Percentiles rank a stretch among this genome's conserved stretches.
Conservation (phyloP, 208 protist genomes). For the Acanthamoeba lenticulata region DNA sequence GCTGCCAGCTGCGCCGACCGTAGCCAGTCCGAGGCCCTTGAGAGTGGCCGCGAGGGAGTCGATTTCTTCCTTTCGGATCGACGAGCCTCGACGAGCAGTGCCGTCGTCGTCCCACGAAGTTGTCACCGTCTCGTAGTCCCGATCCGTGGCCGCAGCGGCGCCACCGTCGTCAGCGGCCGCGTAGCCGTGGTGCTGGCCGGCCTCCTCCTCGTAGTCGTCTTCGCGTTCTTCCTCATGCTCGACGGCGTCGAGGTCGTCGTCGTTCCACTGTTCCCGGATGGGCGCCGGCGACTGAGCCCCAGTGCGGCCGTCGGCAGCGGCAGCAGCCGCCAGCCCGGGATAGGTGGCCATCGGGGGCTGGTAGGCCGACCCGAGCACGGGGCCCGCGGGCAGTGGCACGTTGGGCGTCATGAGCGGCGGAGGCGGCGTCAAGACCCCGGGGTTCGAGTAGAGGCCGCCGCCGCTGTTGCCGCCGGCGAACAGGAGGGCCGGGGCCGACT, state of each 20-base stretch:
- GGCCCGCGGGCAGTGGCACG: too few species aligned
- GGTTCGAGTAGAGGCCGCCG: neutral
- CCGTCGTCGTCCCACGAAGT: neutral
- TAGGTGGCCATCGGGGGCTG: too few species aligned
- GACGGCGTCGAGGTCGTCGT: neutral
- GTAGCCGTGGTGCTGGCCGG: neutral
- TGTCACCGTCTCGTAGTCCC: neutral
- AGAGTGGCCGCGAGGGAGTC: constrained; percentile 13
- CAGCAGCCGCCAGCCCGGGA: neutral
- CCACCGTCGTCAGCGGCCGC: neutral
- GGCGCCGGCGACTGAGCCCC: neutral
- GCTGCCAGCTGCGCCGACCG: neutral
- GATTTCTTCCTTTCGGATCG: neutral
- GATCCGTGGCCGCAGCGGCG: neutral
- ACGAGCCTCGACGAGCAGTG: neutral
- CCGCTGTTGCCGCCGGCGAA: neutral
- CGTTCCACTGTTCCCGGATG: neutral
- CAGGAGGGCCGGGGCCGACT: neutral
- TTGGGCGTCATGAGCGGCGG: neutral
- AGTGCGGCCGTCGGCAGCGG: neutral
- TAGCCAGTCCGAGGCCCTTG: neutral
- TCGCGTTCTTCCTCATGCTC: neutral
- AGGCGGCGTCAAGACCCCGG: neutral
- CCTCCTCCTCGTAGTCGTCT: neutral
- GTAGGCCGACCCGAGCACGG: too few species aligned